Evolutionary conservation across 441 rosid species (phyloP), one percentile per base, ranked within the genome.

Genomic region (Populus trichocarpa): DNA sequence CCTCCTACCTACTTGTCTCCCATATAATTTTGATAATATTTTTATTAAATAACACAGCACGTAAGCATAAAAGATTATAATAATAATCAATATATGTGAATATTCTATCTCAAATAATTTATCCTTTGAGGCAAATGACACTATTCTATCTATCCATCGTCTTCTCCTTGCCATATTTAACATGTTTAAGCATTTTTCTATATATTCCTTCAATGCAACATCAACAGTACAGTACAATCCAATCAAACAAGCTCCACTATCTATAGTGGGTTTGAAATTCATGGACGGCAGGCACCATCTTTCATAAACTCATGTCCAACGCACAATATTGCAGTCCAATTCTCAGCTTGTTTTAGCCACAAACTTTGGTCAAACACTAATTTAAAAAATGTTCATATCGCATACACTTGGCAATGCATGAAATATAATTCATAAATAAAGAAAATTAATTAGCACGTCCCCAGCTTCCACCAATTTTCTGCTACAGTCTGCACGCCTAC

Each of bases 281-380:
- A 59, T 76, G 69, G 80, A 66, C 70, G 84, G 82, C 75, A n/a
- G 42, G 42, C 42, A 38, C 42, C 75, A 64, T 30, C 53, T n/a
- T 30, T 33, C 76, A 67, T 74, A 38, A 73, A 25, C 35, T 42
- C 66, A 69, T 20, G 74, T 46, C 71, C 77, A 33, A 63, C 64
- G 25, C 42, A 8, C 42, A n/a, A n/a, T n/a, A 18, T 38, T 71
- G 78, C 65, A 70, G 23, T 23, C 61, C 23, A 8, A 25, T 22
- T 64, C 32, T 42, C 67, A 66, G 70, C 25, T 53, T 26, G 68
- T 79, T 20, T 69, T 46, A 9, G 57, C 80, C 81, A 73, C 82
- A 33, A 28, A 67, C 57, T 38, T 38, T 38, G 10, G 42, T 38
- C 42, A 38, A 38, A 38, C 12, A 38, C 10, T 38, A 38, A 38